Evolutionary conservation across 2,329 filamentous ascomycete genomes (phyloP), one percentile per base, ranked within the genome.

Genomic region (Sordariomycetes sp.): DNA sequence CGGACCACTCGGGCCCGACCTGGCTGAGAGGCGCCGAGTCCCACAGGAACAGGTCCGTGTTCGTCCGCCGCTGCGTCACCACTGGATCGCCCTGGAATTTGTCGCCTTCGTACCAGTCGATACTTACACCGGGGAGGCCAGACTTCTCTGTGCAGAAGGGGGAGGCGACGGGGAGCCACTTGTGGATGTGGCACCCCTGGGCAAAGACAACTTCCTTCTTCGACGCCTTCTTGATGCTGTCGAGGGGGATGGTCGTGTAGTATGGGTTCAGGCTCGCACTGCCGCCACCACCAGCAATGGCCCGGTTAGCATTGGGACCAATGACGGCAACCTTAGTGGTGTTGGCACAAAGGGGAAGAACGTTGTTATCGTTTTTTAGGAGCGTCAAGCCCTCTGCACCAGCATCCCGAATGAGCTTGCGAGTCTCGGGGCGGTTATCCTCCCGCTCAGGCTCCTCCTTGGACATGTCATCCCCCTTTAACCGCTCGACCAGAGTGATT

Each of bases 31-130:
- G 84, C 1, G 82, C 83, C 2, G 84, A 86, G 62, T 87, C 84
- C 83, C 84, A 87, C 2, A 87, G 73, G 72, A 85, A 86, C 1
- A 87, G 75, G 64, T 87, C 83, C 0, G 82, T 86, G 63, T 84
- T 85, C 8, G 72, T 76, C 60, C 84, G 77, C 55, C 76, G 74
- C 64, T 86, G 81, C 2, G 78, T 72, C 17, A 83, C 73, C 1
- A 76, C 72, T 10, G 83, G 79, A 24, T 72, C 66, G 1, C 81
- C 82, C 58, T 80, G 68, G 60, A 87, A 86, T 59, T 78, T 75
- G 61, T 87, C 83, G 5, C 83, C 83, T 15, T 75, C 73, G 63
- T 77, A 86, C 74, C 84, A 87, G 57, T 87, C 81, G 15, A 87
- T 76, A 17, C 72, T 77, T 10, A 87, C 81, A 1, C 84, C 84